A percentile compares a stretch with the other conserved stretches of the same genome.
Evolutionary conservation across 2,329 filamentous ascomycete species (phyloP).

Genomic region (Apiospora kogelbergensis): DNA sequence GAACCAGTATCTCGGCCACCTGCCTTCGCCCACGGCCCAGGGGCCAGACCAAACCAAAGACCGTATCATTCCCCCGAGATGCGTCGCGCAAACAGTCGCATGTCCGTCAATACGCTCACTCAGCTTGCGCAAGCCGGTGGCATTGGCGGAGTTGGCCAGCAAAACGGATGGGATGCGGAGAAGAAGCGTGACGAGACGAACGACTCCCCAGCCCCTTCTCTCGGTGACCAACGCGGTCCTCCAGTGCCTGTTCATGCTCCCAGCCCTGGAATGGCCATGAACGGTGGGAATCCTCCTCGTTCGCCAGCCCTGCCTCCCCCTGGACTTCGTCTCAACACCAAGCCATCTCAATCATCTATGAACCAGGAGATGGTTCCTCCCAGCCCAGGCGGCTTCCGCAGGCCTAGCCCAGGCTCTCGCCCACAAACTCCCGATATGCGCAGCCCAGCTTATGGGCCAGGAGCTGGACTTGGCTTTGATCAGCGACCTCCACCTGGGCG

Average conservation of each 20-base stretch:
- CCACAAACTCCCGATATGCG: constrained; percentile 17
- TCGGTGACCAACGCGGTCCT: constrained; percentile 37
- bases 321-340: constrained; percentile 38
- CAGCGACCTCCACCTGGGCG: constrained; percentile 24
- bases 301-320: constrained; percentile 41
- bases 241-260: constrained; percentile 52
- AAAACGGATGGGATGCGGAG: constrained; percentile 29
- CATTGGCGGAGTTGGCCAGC: constrained; percentile 37
- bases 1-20: constrained; percentile 79
- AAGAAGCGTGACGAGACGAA: constrained; percentile 33
- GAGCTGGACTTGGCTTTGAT: constrained; percentile 26
- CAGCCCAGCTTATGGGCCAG: constrained; percentile 29
- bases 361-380: constrained; percentile 31
- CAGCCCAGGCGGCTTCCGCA: constrained; percentile 32
- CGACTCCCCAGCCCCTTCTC: constrained; percentile 31
- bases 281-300: constrained; percentile 41
- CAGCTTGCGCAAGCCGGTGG: constrained; percentile 74
- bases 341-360: constrained; percentile 47
- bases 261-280: constrained; percentile 53
- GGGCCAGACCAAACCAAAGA: constrained; percentile 66
- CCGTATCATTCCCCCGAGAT: constrained; percentile 76
- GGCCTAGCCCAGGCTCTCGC: constrained; percentile 31
- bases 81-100: constrained; percentile 76
- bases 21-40: constrained; percentile 73
- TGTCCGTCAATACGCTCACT: constrained; percentile 78